phyloP scores from a whole-genome alignment of 441 rosid species.

The Populus hybrid region DNA sequence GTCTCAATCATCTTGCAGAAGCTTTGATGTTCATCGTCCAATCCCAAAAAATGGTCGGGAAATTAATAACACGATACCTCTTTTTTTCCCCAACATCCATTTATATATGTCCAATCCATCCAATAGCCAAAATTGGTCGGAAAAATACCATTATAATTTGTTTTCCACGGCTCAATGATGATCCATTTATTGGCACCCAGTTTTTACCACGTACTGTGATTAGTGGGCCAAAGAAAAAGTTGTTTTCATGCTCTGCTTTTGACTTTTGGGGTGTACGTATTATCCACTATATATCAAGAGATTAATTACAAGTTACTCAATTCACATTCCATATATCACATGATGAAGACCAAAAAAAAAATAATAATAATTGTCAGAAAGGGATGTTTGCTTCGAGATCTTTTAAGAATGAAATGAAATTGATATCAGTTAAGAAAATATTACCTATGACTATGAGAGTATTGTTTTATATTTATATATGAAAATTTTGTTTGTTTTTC shows the following conservation, averaged over 20 bases:
- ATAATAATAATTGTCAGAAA: too few species aligned
- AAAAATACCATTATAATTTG: conserved; percentile 14
- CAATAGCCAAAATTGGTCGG: conserved; percentile 20
- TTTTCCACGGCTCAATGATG: conserved; percentile 13
- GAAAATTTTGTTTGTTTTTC: too few species aligned
- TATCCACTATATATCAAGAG: not conserved
- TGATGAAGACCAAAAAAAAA: too few species aligned
- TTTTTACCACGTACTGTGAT: not conserved
- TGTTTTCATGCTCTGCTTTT: not conserved
- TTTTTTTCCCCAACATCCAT: not conserved
- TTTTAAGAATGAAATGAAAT: too few species aligned
- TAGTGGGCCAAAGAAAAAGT: not conserved
- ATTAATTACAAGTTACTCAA: not conserved
- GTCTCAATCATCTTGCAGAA: not conserved
- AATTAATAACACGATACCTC: not conserved
- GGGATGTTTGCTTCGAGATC: too few species aligned
- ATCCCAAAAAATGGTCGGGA: not conserved
- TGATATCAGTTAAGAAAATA: too few species aligned
- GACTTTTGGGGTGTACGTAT: conserved; percentile 3
- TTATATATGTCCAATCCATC: not conserved
- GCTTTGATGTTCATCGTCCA: not conserved
- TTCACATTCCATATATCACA: not conserved
- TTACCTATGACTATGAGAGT: too few species aligned
- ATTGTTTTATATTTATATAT: too few species aligned
- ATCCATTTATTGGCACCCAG: not conserved